Evolutionary conservation across 371 early-diverging fungal genomes (phyloP), one percentile per base, ranked within the genome.

Genomic region (Lichtheimia ornata): DNA sequence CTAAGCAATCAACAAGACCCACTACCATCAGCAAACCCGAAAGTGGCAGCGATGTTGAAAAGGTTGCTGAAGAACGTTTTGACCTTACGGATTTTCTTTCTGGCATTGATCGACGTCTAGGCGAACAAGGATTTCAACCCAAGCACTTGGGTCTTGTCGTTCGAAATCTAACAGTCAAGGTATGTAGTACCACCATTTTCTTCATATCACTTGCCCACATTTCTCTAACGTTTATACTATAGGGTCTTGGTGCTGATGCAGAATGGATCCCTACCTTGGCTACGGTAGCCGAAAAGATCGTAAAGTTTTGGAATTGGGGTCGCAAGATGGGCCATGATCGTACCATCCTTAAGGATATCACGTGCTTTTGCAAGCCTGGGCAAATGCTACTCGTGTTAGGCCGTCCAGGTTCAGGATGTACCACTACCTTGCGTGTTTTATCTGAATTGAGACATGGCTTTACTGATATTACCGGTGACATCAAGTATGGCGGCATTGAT

Each of bases 321-420:
- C 40, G 45, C n/a, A 47, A 68, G 18, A 11, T 63, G 25, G 30
- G 27, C 6, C n/a, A 17, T 22, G 64, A 57, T 42, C 66, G 63
- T 24, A 59, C 47, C 0, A 84, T 88, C 43, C 62, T 88, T 5
- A 66, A 82, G 44, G 66, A 79, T 11, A 64, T 84, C 52, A 77
- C 79, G 25, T 88, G 88, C 7, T 85, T 77, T 45, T 79, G 81
- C 25, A 70, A 71, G 13, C 84, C 83, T 6, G 88, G 88, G 4
- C 87, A 90, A 66, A 88, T 90, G 88, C 67, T 90, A 24, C 65
- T 90, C 13, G 84, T 90, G 1, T 76, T 90, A 13, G 90, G 90
- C 2, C 75, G 85, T 3, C 90, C 90, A 4, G 90, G 88, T 4
- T 70, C 90, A 4, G 90, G 90, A 24, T 86, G 88, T 59, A 87